Conservation (phyloP, 129 eudicot species). For the Centaurea solstitialis region DNA sequence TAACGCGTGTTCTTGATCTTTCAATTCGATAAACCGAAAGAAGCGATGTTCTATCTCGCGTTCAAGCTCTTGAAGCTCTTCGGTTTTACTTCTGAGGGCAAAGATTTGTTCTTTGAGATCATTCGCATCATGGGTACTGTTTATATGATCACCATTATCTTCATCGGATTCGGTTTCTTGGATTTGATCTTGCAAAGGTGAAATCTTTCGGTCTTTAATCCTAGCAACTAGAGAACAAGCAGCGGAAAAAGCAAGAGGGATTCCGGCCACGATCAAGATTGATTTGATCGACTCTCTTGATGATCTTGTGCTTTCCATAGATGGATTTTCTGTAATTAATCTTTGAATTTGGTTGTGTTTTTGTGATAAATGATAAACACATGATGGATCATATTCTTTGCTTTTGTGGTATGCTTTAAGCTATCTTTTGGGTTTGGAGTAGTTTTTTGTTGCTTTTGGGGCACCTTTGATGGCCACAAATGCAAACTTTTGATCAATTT, state of each 20-base stretch:
- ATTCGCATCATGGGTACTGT: neutral
- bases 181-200: conserved; percentile 4
- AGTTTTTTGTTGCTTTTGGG: conserved; percentile 50
- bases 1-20: conserved; percentile 52
- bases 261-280: conserved; percentile 55
- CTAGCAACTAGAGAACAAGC: conserved; percentile 45
- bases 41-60: conserved; percentile 38
- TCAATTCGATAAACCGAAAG: conserved; percentile 39
- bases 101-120: conserved; percentile 38
- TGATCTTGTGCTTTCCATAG: conserved; percentile 48
- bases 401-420: conserved; percentile 56
- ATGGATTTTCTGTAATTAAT: neutral
- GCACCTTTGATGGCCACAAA: conserved; percentile 40
- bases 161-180: conserved; percentile 12
- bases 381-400: conserved; percentile 46
- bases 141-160: neutral
- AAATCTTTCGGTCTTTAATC: conserved; percentile 27
- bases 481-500: conserved; percentile 24
- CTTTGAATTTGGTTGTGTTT: conserved; percentile 14
- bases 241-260: conserved; percentile 59
- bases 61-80: conserved; percentile 54
- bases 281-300: conserved; percentile 57
- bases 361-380: conserved; percentile 4
- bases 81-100: conserved; percentile 32
- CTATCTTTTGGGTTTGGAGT: conserved; percentile 37